Conservation (phyloP, 495 filamentous ascomycete species). For the Penicillium taxi region DNA sequence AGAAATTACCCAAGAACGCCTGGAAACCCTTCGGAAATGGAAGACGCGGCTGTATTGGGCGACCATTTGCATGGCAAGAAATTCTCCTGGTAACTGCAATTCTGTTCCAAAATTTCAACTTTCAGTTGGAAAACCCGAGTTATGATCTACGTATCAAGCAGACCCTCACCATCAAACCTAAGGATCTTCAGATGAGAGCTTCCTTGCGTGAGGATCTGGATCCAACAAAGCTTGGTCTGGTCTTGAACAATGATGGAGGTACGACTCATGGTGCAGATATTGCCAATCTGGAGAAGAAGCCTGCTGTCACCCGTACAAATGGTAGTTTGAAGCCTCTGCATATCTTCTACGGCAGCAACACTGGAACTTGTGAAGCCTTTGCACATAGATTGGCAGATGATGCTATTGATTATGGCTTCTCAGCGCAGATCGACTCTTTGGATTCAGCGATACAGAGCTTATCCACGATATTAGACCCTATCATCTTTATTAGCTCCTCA, state of each 20-base stretch:
- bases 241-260: slow-evolving; percentile 28
- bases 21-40: slow-evolving; percentile 61
- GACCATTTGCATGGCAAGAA: slow-evolving; percentile 63
- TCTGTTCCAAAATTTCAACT: slow-evolving; percentile 55
- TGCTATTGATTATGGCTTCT: slow-evolving; percentile 50
- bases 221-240: slow-evolving; percentile 48
- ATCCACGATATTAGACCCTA: slow-evolving; percentile 52
- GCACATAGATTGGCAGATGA: slow-evolving; percentile 54
- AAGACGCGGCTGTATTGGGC: slow-evolving; percentile 57
- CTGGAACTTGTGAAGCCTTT: slow-evolving; percentile 66
- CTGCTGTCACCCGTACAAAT: slow-evolving; percentile 9
- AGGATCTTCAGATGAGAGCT: slow-evolving; percentile 63
- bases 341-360: slow-evolving; percentile 68
- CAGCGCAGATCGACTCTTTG: slow-evolving; percentile 47
- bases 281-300: slow-evolving; percentile 16
- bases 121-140: slow-evolving; percentile 46
- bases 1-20: slow-evolving; percentile 47
- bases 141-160: slow-evolving; percentile 57
- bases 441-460: slow-evolving; percentile 56
- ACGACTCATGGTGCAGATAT: slow-evolving; percentile 7
- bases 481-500: slow-evolving; percentile 59
- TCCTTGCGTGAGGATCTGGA: slow-evolving; percentile 50
- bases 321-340: slow-evolving; percentile 42
- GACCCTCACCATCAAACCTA: slow-evolving; percentile 70
- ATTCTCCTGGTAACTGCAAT: slow-evolving; percentile 45